Percentiles rank a stretch among this genome's conserved stretches.
Conservation (phyloP, 139 green algal species). For the Chlamydomonas eustigma region DNA sequence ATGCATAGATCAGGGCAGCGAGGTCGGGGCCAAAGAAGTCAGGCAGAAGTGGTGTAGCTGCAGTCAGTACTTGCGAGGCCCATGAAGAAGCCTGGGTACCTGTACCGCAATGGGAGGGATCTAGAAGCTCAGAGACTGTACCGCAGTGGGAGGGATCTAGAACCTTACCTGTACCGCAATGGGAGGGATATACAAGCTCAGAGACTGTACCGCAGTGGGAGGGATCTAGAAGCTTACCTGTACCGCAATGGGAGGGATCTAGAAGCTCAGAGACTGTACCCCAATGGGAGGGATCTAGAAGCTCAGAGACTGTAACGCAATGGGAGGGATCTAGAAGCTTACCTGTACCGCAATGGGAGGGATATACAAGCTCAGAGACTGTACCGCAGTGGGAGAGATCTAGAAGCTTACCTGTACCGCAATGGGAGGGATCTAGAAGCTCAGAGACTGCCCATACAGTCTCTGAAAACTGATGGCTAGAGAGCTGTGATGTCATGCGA, state of each 20-base stretch:
- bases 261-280: neutral
- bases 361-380: neutral
- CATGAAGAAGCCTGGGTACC: neutral
- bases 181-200: neutral
- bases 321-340: neutral
- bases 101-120: too few species aligned
- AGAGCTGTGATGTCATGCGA: neutral
- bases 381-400: too few species aligned
- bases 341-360: neutral
- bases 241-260: neutral
- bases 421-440: neutral
- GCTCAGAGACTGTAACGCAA: conserved; percentile 11
- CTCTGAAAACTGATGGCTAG: neutral
- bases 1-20: neutral
- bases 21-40: conserved; percentile 13
- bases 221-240: neutral
- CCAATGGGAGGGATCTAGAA: neutral
- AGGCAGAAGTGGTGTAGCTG: neutral
- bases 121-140: too few species aligned
- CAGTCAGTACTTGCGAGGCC: neutral
- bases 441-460: conserved; percentile 3
- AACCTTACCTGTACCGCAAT: neutral
- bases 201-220: too few species aligned
- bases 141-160: too few species aligned
- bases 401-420: neutral